These are phyloP conservation scores for Umbilicus rupestris DNA, from an alignment of 164 flowering plant genomes.

Conservation along the genomic window DNA sequence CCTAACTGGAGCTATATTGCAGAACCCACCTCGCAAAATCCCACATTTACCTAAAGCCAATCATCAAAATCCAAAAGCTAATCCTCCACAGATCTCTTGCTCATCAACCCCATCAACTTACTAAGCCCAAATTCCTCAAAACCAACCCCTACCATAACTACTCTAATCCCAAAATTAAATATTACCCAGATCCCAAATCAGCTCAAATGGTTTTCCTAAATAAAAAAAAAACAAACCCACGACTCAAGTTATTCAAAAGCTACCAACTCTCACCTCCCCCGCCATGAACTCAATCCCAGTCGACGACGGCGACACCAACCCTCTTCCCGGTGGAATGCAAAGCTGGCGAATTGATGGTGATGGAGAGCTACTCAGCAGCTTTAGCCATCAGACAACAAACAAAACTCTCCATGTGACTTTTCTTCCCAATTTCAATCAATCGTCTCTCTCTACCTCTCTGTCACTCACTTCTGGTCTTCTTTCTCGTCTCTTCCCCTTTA, in stretches of 20 bases:
- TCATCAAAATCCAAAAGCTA: too few species aligned
- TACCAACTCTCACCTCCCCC: neutral
- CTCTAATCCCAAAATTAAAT: neutral
- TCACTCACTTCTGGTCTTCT: neutral
- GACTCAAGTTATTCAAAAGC: neutral
- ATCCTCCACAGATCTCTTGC: too few species aligned
- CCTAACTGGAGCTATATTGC: too few species aligned
- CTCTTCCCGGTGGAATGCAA: neutral
- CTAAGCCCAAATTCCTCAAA: too few species aligned
- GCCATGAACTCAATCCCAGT: neutral
- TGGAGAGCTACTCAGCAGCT: neutral
- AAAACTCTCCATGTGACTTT: neutral
- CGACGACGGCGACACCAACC: neutral
- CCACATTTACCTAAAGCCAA: too few species aligned
- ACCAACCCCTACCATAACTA: too few species aligned
- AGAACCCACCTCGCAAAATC: too few species aligned
- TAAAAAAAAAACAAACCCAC: neutral
- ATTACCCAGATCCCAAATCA: too few species aligned
- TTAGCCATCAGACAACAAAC: neutral
- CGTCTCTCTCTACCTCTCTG: neutral
- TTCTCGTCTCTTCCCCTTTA: too few species aligned
- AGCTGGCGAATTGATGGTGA: neutral
- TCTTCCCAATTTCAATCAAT: too few species aligned
- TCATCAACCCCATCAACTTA: neutral
- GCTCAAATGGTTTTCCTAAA: slow-evolving; percentile 1